These are phyloP conservation scores for Graphium sp. DNA, from an alignment of 2,329 filamentous ascomycete genomes.

Conservation along the genomic window DNA sequence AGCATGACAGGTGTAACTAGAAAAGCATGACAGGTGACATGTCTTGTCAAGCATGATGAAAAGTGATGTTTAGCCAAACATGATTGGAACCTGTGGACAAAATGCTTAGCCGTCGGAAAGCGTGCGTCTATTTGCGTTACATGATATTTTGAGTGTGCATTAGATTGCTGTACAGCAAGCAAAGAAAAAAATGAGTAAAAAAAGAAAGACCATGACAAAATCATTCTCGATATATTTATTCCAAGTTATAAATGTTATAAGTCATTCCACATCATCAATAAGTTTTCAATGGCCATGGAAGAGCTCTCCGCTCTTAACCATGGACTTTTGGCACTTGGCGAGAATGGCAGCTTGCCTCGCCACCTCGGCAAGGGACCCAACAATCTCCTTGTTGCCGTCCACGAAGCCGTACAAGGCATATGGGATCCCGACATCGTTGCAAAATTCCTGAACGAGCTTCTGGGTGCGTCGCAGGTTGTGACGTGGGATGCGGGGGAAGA, in stretches of 20 bases:
- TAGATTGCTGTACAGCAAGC: too few relatives aligned
- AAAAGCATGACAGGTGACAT: too few relatives aligned
- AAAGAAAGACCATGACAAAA: neutral
- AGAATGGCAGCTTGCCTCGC: slow-evolving; percentile 64
- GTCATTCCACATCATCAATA: neutral
- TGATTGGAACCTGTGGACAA: too few relatives aligned
- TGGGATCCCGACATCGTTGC: slow-evolving; percentile 63
- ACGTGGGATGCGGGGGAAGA: slow-evolving; percentile 68
- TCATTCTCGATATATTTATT: neutral
- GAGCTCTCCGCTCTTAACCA: slow-evolving; percentile 6
- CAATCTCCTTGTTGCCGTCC: slow-evolving; percentile 66
- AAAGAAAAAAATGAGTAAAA: neutral
- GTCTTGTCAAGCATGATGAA: too few relatives aligned
- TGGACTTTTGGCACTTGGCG: slow-evolving; percentile 47
- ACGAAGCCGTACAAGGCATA: slow-evolving; percentile 79
- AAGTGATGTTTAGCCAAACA: too few relatives aligned
- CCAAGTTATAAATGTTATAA: neutral
- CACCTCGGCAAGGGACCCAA: slow-evolving; percentile 61
- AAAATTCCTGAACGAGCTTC: slow-evolving; percentile 64
- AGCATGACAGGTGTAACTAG: too few relatives aligned
- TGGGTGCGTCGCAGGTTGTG: slow-evolving; percentile 69
- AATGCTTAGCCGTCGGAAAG: too few relatives aligned
- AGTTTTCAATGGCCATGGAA: slow-evolving; percentile 3
- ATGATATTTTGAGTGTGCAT: too few relatives aligned
- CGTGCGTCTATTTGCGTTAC: too few relatives aligned